These are phyloP conservation scores for Candida schatavii DNA, from an alignment of 805 yeast genomes.

Conservation along the genomic window DNA sequence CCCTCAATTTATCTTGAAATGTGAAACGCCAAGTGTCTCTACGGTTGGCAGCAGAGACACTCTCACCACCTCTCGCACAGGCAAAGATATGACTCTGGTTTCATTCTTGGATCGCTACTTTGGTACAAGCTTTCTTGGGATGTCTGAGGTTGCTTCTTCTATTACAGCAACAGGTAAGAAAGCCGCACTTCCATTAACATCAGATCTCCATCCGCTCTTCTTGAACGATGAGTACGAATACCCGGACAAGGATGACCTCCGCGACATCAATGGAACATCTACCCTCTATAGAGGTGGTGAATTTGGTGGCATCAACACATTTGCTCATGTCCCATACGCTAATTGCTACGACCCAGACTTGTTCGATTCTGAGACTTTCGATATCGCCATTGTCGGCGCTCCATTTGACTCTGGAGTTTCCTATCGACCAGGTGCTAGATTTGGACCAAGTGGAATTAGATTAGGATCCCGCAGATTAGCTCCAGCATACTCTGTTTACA, in stretches of 20 bases:
- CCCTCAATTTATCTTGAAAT: conserved; percentile 19
- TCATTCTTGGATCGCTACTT: conserved; percentile 33
- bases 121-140: conserved; percentile 29
- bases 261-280: conserved; percentile 39
- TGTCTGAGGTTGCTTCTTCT: conserved; percentile 18
- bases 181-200: conserved; percentile 23
- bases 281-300: conserved; percentile 38
- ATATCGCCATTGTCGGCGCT: conserved; percentile 57
- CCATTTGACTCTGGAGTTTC: conserved; percentile 59
- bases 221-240: conserved; percentile 29
- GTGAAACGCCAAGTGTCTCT: conserved; percentile 11
- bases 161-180: conserved; percentile 21
- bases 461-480: conserved; percentile 44
- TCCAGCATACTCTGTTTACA: conserved; percentile 11
- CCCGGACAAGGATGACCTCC: conserved; percentile 35
- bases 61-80: conserved; percentile 1
- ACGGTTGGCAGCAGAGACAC: background rate
- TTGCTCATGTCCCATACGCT: conserved; percentile 22
- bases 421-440: conserved; percentile 56
- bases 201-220: conserved; percentile 24
- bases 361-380: conserved; percentile 23
- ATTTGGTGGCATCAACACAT: conserved; percentile 30
- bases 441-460: conserved; percentile 56
- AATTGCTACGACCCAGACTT: conserved; percentile 17
- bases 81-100: conserved; percentile 9